Evolutionary conservation across 345 rosid species (phyloP).

Genomic region (Acer saccharum): DNA sequence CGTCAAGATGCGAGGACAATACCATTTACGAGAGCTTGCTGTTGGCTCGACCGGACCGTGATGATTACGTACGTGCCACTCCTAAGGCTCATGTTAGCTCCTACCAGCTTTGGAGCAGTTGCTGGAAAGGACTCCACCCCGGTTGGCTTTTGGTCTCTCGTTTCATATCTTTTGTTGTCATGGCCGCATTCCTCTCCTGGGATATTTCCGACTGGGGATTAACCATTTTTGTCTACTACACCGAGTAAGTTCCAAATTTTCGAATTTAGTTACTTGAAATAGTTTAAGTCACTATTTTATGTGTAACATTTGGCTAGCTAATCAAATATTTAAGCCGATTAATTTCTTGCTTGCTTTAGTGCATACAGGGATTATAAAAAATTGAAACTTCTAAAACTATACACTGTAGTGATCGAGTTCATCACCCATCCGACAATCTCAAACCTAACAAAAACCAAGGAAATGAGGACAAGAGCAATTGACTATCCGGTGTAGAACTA

Average conservation of each 20-base stretch:
- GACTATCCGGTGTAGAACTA: background rate
- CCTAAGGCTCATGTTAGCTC: conserved; percentile 47
- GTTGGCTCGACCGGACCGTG: conserved; percentile 31
- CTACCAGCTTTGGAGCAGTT: conserved; percentile 68
- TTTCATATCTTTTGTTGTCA: conserved; percentile 48
- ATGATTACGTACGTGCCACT: conserved; percentile 27
- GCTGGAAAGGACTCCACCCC: conserved; percentile 84
- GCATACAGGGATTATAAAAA: background rate
- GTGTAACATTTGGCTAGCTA: background rate
- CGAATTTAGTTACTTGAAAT: background rate
- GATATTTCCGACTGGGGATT: conserved; percentile 58
- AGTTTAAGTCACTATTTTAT: too few species aligned
- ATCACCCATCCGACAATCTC: too few species aligned
- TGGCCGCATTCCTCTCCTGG: conserved; percentile 66
- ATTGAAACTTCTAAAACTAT: background rate
- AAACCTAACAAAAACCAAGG: background rate
- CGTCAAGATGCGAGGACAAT: conserved; percentile 29
- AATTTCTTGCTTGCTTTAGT: too few species aligned
- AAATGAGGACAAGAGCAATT: background rate
- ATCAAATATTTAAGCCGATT: too few species aligned
- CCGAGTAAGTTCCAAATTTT: conserved; percentile 54
- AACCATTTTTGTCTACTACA: conserved; percentile 69
- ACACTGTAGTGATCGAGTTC: background rate
- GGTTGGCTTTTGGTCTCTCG: conserved; percentile 81
- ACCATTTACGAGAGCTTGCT: conserved; percentile 49